Base-by-base conservation (phyloP, 352 stramenopile genomes). In the Halophytophthora batemanensis region DNA sequence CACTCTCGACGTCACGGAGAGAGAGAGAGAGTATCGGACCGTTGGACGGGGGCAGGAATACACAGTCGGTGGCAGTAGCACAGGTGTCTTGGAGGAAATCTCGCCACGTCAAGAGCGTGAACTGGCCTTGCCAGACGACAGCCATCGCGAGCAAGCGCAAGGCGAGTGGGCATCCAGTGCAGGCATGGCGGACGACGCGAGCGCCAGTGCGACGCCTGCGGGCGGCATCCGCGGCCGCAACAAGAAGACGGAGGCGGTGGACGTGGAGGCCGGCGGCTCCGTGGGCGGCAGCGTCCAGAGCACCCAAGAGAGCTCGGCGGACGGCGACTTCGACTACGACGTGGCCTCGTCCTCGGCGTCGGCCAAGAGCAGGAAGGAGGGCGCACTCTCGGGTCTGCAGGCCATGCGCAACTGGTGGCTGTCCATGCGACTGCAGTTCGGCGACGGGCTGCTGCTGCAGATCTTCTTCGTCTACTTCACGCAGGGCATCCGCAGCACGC, bases 401-500 rank as follows among this genome's bases (percentile, higher is more conserved):
- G 56, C 63, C 6, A 59, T 86, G 11, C 10, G 66, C 33, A 68
- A 82, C 39, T 90, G 79, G 79, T 87, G 70, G 62, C 59, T 63
- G 34, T 68, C 74, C 34, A 69, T 88, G 69, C 76, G 75, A 0
- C 28, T 77, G 40, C 77, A 90, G 52, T 88, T 87, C 45, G 79
- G 77, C 23, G 73, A 87, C 53, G 73, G 58, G 6, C 55, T 90
- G 23, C 56, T 90, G 61, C 62, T 87, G 19, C 79, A 90, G 58
- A 87, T 90, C 37, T 90, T 90, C 66, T 90, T 87, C 44, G 79
- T 90, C 11, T 90, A 90, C 74, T 90, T 88, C 41, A 90, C 79
- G 15, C 79, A 90, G 55, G 79, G 79, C 22, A 74, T 90, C 34
- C 79, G 79, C 41, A 86, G 70, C 55, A 90, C 79, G 42, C 63